Evolutionary conservation across 768 basidiomycete species (phyloP), one percentile per base, ranked within the genome.

Genomic region (Imleria badia): DNA sequence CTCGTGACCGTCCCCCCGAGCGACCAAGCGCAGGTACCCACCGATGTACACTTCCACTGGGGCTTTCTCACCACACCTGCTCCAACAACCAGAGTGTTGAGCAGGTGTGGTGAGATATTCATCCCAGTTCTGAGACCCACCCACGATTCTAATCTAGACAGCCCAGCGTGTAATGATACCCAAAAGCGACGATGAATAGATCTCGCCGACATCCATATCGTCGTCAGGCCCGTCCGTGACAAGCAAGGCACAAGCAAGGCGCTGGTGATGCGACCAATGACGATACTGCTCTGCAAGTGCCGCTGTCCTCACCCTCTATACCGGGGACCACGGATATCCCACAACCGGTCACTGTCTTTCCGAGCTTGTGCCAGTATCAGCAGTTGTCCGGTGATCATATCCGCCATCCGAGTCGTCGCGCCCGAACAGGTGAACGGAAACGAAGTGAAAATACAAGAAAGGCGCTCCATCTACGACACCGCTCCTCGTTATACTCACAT

Each of bases 381-480:
- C 59, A 59, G 5, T 20, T 48, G 2, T 11, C 70, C 64, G 20
- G 73, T 62, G 55, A 58, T 17, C 76, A 70, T 42, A n/a, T n/a
- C n/a, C n/a, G 61, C 75, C 20, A 76, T 74, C 51, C 72, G n/a
- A n/a, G n/a, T 76, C 48, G 56, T 63, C 14, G 73, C 74, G 5
- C 62, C 66, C 0, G 65, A 65, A 22, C 74, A 74, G 51, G 51
- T 54, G 2, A 74, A 69, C 36, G 72, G 69, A 34, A 73, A 73
- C 36, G 73, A 76, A 74, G 46, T 70, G 70, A 30, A 74, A 70
- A 44, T 72, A 65, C 17, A 79, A 73, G 67, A 70, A 59, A 42
- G 60, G 38, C 6, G 44, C 26, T 0, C 9, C 48, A 10, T 44
- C 49, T 17, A 8, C 56, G 67, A 48, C 54, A 35, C 66, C 72